Conservation (phyloP, 768 basidiomycete species). For the Boletus patriciae region DNA sequence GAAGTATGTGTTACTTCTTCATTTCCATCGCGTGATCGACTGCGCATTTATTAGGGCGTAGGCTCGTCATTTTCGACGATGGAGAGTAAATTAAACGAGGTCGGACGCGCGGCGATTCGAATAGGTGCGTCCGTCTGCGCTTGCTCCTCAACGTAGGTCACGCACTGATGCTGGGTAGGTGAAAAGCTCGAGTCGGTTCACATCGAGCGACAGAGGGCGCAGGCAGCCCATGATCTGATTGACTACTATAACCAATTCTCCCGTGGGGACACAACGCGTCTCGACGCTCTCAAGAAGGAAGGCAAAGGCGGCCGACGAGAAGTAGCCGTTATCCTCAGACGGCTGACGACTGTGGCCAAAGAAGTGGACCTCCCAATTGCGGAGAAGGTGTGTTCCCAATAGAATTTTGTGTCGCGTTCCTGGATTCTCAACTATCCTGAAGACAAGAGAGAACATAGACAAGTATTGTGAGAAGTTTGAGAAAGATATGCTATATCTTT, state of each 20-base stretch:
- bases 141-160: not conserved
- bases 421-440: not conserved
- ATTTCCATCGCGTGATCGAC: not conserved
- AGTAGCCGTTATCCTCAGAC: conserved; percentile 82
- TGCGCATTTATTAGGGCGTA: conserved; percentile 58
- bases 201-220: conserved; percentile 86
- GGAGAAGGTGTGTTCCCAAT: conserved; percentile 57
- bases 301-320: conserved; percentile 86
- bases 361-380: conserved; percentile 88
- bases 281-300: conserved; percentile 81
- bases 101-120: conserved; percentile 89
- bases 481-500: conserved; percentile 95
- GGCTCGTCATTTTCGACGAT: conserved; percentile 85
- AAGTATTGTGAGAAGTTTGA: conserved; percentile 99
- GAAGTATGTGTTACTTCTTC: conserved; percentile 57
- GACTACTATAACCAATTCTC: conserved; percentile 93
- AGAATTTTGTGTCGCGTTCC: not conserved
- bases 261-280: conserved; percentile 69
- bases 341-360: conserved; percentile 84
- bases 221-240: conserved; percentile 91
- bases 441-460: conserved; percentile 92
- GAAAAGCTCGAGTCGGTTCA: conserved; percentile 96
- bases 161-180: conserved; percentile 45
- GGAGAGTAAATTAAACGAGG: conserved; percentile 89
- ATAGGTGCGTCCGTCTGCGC: conserved; percentile 56